A percentile compares a stretch with the other conserved stretches of the same genome.
Conservation (phyloP, 2,329 filamentous ascomycete genomes). For the Cladobotryum protrusum region DNA sequence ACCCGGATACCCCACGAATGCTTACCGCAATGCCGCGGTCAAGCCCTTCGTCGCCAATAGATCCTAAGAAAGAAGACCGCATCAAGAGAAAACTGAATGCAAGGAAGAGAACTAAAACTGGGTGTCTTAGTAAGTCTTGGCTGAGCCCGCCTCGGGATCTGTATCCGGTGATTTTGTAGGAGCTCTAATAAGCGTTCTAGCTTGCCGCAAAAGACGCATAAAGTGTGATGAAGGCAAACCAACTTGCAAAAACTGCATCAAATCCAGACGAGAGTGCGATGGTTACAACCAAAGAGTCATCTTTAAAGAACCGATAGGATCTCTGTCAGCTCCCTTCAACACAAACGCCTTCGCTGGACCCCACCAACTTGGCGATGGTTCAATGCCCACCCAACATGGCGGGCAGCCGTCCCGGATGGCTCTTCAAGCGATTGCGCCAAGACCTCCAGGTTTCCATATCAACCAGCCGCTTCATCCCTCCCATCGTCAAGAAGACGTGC, state of each 20-base stretch:
- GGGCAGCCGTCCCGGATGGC: slow-evolving; percentile 32
- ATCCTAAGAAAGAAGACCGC: slow-evolving; percentile 35
- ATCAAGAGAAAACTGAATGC: slow-evolving; percentile 41
- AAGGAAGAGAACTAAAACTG: slow-evolving; percentile 80
- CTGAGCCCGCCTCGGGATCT: slow-evolving; percentile 2
- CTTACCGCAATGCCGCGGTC: slow-evolving; percentile 19
- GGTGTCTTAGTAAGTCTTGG: slow-evolving; percentile 68
- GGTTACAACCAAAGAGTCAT: slow-evolving; percentile 76
- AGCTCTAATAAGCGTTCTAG: slow-evolving; percentile 36
- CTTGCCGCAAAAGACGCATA: slow-evolving; percentile 89
- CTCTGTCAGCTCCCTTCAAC: slow-evolving; percentile 34
- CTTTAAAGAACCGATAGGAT: slow-evolving; percentile 60
- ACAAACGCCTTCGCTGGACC: slow-evolving; percentile 37
- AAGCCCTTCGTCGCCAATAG: slow-evolving; percentile 26
- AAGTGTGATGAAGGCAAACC: slow-evolving; percentile 92
- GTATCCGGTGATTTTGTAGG: neutral
- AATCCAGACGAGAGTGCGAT: slow-evolving; percentile 77
- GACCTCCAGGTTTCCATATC: slow-evolving; percentile 32
- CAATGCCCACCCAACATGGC: slow-evolving; percentile 29
- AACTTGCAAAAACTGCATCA: slow-evolving; percentile 77
- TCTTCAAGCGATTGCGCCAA: slow-evolving; percentile 43
- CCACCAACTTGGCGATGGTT: slow-evolving; percentile 20
- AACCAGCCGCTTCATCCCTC: slow-evolving; percentile 8
- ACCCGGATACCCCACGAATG: neutral
- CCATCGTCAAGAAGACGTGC: slow-evolving; percentile 1